A percentile compares a stretch with the other conserved stretches of the same genome.
phyloP scores from a whole-genome alignment of 176 grass and related monocot species.

The Cenchrus fungigraminus region DNA sequence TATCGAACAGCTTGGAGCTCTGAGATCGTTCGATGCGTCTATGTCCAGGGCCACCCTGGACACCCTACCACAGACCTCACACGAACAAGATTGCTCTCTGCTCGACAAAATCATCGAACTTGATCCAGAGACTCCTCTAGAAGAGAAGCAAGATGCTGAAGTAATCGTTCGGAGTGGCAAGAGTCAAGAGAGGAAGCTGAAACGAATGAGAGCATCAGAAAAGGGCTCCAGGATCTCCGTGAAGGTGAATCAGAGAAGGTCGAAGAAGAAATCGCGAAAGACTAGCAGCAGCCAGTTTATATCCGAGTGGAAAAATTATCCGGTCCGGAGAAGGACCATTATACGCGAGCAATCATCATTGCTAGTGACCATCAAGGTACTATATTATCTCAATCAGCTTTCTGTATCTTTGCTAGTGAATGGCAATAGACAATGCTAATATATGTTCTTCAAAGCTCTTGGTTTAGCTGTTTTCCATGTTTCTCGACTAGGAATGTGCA shows the following conservation, averaged over 20 bases:
- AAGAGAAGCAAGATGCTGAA: conserved; percentile 30
- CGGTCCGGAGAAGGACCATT: conserved; percentile 44
- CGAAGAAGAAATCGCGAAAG: conserved; percentile 42
- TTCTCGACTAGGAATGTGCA: conserved; percentile 56
- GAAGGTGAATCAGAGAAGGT: conserved; percentile 23
- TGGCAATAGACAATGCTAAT: background rate
- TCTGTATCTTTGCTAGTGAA: conserved; percentile 23
- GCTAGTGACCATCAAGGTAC: conserved; percentile 75
- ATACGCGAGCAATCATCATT: conserved; percentile 63
- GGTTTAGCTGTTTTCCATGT: background rate
- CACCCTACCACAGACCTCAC: conserved; percentile 19
- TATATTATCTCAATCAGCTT: background rate
- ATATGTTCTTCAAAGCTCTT: conserved; percentile 28
- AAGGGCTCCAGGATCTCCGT: conserved; percentile 32
- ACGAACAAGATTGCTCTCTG: conserved; percentile 40
- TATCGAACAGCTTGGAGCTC: conserved; percentile 65
- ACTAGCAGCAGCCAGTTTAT: conserved; percentile 49
- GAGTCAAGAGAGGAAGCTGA: conserved; percentile 71
- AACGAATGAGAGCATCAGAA: conserved; percentile 53
- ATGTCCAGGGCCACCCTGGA: conserved; percentile 36
- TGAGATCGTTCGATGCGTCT: conserved; percentile 53
- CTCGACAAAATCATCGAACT: conserved; percentile 11
- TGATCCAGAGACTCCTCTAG: conserved; percentile 20
- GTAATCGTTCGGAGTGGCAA: conserved; percentile 59
- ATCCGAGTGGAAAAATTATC: conserved; percentile 56